Conservation (phyloP, 345 rosid species). For the Litchi chinensis region DNA sequence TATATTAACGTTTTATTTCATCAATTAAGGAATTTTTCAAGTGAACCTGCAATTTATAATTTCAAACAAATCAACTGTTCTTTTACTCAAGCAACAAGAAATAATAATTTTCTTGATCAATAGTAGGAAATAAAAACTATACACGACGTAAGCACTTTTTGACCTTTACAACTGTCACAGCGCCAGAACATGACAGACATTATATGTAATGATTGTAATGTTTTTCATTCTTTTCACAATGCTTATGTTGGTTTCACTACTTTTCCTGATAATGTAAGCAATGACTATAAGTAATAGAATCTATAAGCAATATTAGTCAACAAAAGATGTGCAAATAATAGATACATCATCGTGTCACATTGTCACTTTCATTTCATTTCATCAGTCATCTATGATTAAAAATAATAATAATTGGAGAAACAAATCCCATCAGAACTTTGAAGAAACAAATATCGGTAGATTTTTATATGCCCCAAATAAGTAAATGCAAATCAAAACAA, state of each 20-base stretch:
- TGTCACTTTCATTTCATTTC: neutral
- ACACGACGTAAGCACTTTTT: neutral
- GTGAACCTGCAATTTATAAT: neutral
- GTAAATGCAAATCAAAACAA: neutral
- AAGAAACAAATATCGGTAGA: neutral
- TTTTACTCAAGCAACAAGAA: neutral
- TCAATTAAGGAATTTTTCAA: neutral
- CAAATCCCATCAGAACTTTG: neutral
- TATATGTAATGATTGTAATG: neutral
- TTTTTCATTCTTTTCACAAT: neutral
- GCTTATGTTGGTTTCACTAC: neutral
- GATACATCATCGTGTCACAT: neutral
- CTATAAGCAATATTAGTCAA: neutral
- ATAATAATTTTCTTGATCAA: neutral
- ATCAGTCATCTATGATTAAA: neutral
- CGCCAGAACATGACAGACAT: neutral
- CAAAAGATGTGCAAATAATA: neutral
- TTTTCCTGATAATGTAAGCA: neutral
- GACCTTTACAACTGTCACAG: neutral
- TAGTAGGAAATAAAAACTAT: neutral
- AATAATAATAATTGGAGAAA: neutral
- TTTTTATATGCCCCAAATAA: neutral
- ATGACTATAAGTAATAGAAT: neutral
- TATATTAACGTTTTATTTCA: neutral
- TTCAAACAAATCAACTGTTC: neutral